Percentiles rank a stretch among this genome's conserved stretches.
Conservation (phyloP, 306 rosid genomes). For the Acacia melanoxylon region DNA sequence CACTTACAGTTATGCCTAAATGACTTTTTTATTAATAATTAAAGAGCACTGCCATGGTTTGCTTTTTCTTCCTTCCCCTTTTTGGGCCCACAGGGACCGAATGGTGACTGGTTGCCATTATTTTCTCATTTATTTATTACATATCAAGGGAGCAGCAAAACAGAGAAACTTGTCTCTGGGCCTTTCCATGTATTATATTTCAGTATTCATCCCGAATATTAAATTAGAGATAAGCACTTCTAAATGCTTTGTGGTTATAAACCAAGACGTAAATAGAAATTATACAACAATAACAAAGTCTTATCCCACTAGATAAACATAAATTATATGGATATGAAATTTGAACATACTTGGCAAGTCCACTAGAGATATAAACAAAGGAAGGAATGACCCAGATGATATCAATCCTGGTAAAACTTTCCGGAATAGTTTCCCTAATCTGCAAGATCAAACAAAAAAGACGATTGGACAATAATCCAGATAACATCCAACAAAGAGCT, state of each 20-base stretch:
- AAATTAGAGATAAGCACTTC: background rate
- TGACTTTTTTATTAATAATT: constrained; percentile 13
- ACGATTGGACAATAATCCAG: constrained; percentile 18
- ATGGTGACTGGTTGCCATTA: background rate
- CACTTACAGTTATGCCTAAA: constrained; percentile 7
- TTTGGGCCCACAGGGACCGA: no score
- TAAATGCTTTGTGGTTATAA: background rate
- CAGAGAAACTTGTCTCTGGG: background rate
- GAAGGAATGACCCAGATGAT: constrained; percentile 92
- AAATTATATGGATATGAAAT: constrained; percentile 12
- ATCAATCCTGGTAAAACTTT: constrained; percentile 75
- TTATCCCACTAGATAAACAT: background rate
- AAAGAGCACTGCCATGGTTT: background rate
- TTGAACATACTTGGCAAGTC: constrained; percentile 87
- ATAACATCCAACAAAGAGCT: constrained; percentile 4
- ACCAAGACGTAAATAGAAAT: constrained; percentile 17
- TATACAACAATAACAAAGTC: background rate
- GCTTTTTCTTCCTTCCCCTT: background rate
- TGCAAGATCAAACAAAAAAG: constrained; percentile 41
- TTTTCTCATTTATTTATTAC: background rate
- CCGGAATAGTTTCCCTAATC: constrained; percentile 72
- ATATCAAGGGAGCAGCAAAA: background rate
- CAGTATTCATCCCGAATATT: background rate
- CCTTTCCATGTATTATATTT: background rate
- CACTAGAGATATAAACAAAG: constrained; percentile 67